phyloP scores from a whole-genome alignment of 2,329 filamentous ascomycete genomes.

The Fusarium sterilihyphosum region DNA sequence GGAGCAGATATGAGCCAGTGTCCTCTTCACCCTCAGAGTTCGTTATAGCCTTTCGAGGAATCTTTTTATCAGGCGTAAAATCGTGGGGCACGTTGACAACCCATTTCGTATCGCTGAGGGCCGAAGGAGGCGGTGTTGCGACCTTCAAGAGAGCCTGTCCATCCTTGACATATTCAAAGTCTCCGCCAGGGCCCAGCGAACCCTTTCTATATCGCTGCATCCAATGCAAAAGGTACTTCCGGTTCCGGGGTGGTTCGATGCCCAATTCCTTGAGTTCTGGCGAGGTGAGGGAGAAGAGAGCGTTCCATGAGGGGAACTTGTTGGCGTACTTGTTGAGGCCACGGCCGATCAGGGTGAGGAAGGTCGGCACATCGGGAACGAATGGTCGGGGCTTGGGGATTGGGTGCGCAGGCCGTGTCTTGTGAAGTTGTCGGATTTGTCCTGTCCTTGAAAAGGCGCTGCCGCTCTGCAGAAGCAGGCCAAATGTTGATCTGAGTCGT shows the following conservation, averaged over 20 bases:
- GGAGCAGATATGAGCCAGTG: conserved; percentile 30
- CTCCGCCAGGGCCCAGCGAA: conserved; percentile 82
- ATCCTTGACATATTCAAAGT: conserved; percentile 75
- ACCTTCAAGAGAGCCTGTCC: conserved; percentile 64
- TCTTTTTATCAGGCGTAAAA: conserved; percentile 44
- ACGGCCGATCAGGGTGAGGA: conserved; percentile 91
- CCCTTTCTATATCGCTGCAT: conserved; percentile 84
- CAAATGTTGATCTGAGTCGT: conserved; percentile 47
- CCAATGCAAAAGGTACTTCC: conserved; percentile 89
- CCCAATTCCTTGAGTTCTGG: conserved; percentile 83
- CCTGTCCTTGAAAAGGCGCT: conserved; percentile 45
- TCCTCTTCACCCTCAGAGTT: neutral
- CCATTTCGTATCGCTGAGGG: conserved; percentile 58
- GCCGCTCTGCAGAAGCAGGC: conserved; percentile 45
- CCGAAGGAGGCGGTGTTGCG: conserved; percentile 51
- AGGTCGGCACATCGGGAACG: conserved; percentile 84
- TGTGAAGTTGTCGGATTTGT: conserved; percentile 57
- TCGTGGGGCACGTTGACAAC: conserved; percentile 65
- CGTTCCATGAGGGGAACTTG: conserved; percentile 92
- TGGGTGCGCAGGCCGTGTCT: conserved; percentile 50
- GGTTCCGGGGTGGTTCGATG: conserved; percentile 83
- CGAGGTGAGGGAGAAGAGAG: conserved; percentile 84
- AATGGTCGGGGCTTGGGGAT: conserved; percentile 82
- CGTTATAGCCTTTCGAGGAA: conserved; percentile 37
- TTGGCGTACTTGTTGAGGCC: conserved; percentile 81